Percentiles rank a stretch among this genome's conserved stretches.
These are phyloP conservation scores for Kingdonia uniflora DNA, from an alignment of 164 flowering plant genomes.

Conservation along the genomic window DNA sequence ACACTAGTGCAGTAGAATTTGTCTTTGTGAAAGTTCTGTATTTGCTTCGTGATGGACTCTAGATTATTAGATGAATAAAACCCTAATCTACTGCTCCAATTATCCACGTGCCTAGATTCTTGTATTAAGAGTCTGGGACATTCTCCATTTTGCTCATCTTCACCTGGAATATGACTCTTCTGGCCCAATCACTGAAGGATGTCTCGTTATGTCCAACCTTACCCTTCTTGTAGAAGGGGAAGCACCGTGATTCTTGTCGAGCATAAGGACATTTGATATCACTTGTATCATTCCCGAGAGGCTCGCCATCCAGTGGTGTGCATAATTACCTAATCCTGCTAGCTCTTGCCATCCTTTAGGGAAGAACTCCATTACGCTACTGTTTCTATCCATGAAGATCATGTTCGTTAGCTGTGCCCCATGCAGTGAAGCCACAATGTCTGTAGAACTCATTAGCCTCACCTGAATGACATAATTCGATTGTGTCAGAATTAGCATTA, in stretches of 20 bases:
- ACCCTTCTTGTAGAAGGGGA: not conserved
- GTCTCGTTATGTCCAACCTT: conserved; percentile 1
- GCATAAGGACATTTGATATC: not conserved
- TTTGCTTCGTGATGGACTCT: too few species aligned
- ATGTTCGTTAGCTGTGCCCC: conserved; percentile 3
- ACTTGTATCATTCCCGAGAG: not conserved
- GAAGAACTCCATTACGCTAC: conserved; percentile 2
- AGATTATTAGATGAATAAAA: too few species aligned
- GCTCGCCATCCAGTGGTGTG: conserved; percentile 3
- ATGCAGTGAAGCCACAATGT: conserved; percentile 1
- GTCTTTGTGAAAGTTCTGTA: too few species aligned
- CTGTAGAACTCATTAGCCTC: not conserved
- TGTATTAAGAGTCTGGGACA: not conserved
- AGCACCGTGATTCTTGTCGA: not conserved
- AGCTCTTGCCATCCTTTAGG: conserved; percentile 2
- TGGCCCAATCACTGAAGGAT: conserved; percentile 2
- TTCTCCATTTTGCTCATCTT: not conserved
- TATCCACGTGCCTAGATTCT: too few species aligned
- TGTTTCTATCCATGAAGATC: conserved; percentile 4
- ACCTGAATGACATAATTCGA: not conserved
- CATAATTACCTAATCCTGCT: not conserved
- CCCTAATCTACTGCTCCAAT: too few species aligned
- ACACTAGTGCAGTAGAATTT: too few species aligned
- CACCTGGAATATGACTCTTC: not conserved
- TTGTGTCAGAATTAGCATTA: too few species aligned